Evolutionary conservation across 441 rosid species (phyloP), one percentile per base, ranked within the genome.

Genomic region (Melastoma candidum): DNA sequence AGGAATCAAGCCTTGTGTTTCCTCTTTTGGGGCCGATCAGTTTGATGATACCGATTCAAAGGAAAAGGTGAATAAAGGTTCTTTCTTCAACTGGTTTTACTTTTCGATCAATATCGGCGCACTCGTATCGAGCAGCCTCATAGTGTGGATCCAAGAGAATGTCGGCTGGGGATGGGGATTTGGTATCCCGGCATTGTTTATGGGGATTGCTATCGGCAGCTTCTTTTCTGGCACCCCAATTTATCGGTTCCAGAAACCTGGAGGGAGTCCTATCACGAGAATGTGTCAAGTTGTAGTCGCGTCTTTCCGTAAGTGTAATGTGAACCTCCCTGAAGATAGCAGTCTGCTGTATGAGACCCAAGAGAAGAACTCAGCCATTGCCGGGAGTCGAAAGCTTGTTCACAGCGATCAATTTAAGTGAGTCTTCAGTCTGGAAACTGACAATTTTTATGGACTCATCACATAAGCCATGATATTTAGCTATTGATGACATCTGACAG

Each of bases 1-100:
- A 62, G 96, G 97, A 12, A 90, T 90, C 82, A 87, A 90, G 65
- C 98, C 93, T 0, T 87, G 98, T 26, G 98, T 83, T 44, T 87
- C 88, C 0, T 74, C 95, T 43, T 87, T 87, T 64, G 93, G 93
- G 53, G 95, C 90, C 0, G 96, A 87, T 51, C 96, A 90, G 70
- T 87, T 90, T 68, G 95, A 90, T 66, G 93, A 83, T 65, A 81
- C 81, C 0, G 93, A 85, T 72, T 47, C 88, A 0, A 73, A 57
- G 6, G 97, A 89, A 72, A 77, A 95, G 60, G 75, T 69, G 51
- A 82, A 74, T 59, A 87, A 82, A 62, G 87, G 87, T 46, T 84
- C 96, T 0, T 90, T 90, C 59, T 86, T 87, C 66, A 90, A 86
- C 70, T 86, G 94, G 90, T 84, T 77, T 65, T 89, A 86, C 68